phyloP scores from a whole-genome alignment of 192 early-diverging fungal species.

The Bifiguratus adelaidae region DNA sequence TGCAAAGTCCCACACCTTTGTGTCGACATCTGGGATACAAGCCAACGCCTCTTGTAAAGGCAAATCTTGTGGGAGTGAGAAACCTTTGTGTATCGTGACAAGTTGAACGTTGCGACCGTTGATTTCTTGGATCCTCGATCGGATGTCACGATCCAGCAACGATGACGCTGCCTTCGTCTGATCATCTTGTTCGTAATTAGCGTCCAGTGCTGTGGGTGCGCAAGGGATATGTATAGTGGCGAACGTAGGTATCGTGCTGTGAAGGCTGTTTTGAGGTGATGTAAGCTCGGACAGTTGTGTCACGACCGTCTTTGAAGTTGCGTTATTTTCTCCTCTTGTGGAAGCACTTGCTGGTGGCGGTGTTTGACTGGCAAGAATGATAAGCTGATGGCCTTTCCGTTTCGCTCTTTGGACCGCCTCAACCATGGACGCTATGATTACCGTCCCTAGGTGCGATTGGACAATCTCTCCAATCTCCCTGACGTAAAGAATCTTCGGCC shows the following conservation, averaged over 20 bases:
- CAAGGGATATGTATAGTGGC: not conserved
- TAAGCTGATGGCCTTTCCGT: conserved; percentile 24
- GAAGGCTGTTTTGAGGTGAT: too few species aligned
- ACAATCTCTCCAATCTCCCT: conserved; percentile 34
- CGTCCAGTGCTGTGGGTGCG: not conserved
- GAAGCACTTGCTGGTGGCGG: conserved; percentile 22
- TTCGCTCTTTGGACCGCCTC: conserved; percentile 27
- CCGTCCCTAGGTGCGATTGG: conserved; percentile 15
- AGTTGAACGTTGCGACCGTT: too few species aligned
- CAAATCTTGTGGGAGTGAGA: too few species aligned
- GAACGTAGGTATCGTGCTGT: not conserved
- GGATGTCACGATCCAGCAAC: too few species aligned
- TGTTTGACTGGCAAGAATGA: conserved; percentile 33
- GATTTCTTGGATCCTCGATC: too few species aligned
- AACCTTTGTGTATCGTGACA: too few species aligned
- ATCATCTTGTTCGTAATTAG: conserved; percentile 7
- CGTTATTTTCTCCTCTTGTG: not conserved
- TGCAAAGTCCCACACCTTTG: too few species aligned
- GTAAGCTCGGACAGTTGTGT: too few species aligned
- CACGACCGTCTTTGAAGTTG: not conserved
- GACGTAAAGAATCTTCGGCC: conserved; percentile 33
- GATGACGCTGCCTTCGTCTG: too few species aligned
- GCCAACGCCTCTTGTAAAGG: too few species aligned
- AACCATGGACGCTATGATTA: conserved; percentile 28
- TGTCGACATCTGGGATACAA: too few species aligned